Evolutionary conservation across 352 stramenopile genomes (phyloP).

Genomic region (Thalassiosira pacifica): DNA sequence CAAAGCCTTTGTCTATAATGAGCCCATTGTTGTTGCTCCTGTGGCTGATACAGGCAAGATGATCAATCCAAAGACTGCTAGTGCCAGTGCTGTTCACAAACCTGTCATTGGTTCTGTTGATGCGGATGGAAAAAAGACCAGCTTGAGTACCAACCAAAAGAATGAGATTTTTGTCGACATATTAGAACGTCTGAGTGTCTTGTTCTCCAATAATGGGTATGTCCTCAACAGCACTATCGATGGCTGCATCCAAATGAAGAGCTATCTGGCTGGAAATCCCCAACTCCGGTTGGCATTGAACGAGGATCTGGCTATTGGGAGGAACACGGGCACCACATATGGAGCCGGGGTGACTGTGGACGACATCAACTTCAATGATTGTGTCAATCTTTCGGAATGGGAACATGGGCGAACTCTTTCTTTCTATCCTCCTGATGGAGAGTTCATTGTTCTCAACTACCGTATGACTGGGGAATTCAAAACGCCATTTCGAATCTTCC

Average conservation of each 20-base stretch:
- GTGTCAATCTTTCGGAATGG: slow-evolving; percentile 95
- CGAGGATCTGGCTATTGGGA: slow-evolving; percentile 96
- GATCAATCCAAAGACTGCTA: slow-evolving; percentile 91
- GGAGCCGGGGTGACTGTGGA: slow-evolving; percentile 93
- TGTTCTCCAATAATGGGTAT: slow-evolving; percentile 96
- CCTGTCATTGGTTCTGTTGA: slow-evolving; percentile 85
- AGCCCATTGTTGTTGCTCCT: slow-evolving; percentile 93
- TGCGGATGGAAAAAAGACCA: slow-evolving; percentile 75
- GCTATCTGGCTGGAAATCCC: slow-evolving; percentile 98
- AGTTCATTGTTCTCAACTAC: slow-evolving; percentile 98
- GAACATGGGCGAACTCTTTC: slow-evolving; percentile 87
- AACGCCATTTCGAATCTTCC: slow-evolving; percentile 97
- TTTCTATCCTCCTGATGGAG: slow-evolving; percentile 90
- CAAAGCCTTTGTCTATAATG: slow-evolving; percentile 98
- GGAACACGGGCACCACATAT: slow-evolving; percentile 83
- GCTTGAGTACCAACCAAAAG: slow-evolving; percentile 86
- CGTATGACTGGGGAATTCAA: slow-evolving; percentile 97
- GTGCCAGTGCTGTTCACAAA: slow-evolving; percentile 92
- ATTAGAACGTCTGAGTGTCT: slow-evolving; percentile 96
- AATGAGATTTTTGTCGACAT: slow-evolving; percentile 99
- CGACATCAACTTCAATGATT: slow-evolving; percentile 99
- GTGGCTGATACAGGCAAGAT: slow-evolving; percentile 86
- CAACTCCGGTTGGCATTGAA: slow-evolving; percentile 96
- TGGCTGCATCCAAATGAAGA: slow-evolving; percentile 98
- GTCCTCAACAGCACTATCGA: slow-evolving; percentile 98